These are phyloP conservation scores for Flaveria linearis DNA, from an alignment of 129 eudicot species.

Conservation along the genomic window DNA sequence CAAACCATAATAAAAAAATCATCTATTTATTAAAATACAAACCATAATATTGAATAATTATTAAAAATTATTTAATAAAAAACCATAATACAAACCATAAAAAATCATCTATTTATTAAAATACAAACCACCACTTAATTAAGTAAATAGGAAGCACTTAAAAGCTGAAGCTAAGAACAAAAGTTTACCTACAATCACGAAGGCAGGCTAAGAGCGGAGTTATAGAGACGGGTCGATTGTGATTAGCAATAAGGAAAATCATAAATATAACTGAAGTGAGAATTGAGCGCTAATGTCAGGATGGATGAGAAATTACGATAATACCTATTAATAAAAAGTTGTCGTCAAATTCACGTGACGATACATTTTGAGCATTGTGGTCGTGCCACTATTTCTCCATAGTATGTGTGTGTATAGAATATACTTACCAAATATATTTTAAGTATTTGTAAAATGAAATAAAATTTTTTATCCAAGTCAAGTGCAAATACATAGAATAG, in stretches of 20 bases:
- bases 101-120: too few species aligned
- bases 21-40: too few species aligned
- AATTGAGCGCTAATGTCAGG: neutral
- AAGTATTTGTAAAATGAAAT: neutral
- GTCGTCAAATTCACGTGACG: neutral
- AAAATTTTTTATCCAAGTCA: neutral
- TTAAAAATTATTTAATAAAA: too few species aligned
- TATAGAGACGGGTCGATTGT: neutral
- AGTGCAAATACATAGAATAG: neutral
- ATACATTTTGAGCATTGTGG: neutral
- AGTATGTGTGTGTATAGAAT: neutral
- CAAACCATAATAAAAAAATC: too few species aligned
- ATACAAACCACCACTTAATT: too few species aligned
- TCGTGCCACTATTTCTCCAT: neutral
- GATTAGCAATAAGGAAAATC: neutral
- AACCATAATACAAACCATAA: too few species aligned
- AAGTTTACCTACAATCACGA: neutral
- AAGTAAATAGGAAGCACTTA: neutral
- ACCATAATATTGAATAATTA: too few species aligned
- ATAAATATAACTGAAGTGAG: neutral
- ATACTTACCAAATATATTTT: neutral
- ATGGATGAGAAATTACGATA: neutral
- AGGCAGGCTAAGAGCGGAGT: neutral
- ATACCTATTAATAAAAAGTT: neutral
- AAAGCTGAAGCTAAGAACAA: neutral